These are phyloP conservation scores for Sarcodon aspratus DNA, from an alignment of 768 basidiomycete species.

Conservation along the genomic window DNA sequence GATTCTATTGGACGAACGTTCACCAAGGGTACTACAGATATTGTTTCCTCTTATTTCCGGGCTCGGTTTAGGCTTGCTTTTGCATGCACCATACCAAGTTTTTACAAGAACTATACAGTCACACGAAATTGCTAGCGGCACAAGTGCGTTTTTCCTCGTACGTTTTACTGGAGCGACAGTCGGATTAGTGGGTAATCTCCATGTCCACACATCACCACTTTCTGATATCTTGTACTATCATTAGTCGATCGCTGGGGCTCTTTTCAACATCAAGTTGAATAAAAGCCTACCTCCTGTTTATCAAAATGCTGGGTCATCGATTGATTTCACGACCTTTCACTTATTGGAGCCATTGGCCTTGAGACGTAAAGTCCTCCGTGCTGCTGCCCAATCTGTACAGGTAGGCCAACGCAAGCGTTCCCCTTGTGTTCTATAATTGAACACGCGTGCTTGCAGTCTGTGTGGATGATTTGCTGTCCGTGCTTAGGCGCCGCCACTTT, in stretches of 20 bases:
- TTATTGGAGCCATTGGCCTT: conserved; percentile 33
- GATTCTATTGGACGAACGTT: conserved; percentile 43
- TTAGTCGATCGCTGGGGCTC: conserved; percentile 67
- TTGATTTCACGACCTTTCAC: conserved; percentile 42
- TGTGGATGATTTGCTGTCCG: conserved; percentile 68
- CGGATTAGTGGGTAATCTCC: conserved; percentile 47
- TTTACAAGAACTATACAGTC: conserved; percentile 57
- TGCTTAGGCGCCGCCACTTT: conserved; percentile 54
- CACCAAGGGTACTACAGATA: conserved; percentile 32
- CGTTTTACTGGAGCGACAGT: conserved; percentile 80
- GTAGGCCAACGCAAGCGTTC: conserved; percentile 20
- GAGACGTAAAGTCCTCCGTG: conserved; percentile 33
- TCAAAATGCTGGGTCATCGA: conserved; percentile 27
- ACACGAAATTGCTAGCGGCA: conserved; percentile 63
- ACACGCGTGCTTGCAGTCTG: conserved; percentile 29
- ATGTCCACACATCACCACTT: conserved; percentile 9
- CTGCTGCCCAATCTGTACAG: conserved; percentile 53
- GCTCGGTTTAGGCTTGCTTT: conserved; percentile 71
- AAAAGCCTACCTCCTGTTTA: conserved; percentile 37
- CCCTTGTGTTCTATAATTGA: neutral
- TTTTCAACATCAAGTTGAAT: conserved; percentile 48
- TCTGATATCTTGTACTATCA: conserved; percentile 1
- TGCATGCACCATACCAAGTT: conserved; percentile 78
- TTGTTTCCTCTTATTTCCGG: conserved; percentile 64
- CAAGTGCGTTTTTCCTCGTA: conserved; percentile 81